Conservation (phyloP, 306 rosid species). For the Cucurbita pepo region DNA sequence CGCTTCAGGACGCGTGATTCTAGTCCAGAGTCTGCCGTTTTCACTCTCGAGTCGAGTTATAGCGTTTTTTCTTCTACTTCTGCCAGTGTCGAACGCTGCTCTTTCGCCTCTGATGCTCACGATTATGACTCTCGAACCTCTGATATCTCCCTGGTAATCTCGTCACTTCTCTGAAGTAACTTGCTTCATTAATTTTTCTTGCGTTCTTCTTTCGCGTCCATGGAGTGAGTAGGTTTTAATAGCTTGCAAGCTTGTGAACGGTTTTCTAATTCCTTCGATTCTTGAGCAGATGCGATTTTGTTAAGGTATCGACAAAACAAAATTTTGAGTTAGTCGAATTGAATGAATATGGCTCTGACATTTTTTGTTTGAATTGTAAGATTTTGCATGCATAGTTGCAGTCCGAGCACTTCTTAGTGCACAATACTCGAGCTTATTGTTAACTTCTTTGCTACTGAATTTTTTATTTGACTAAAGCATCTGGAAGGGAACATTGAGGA, state of each 20-base stretch:
- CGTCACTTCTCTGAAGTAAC: not conserved
- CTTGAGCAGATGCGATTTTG: not conserved
- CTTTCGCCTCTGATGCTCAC: slow-evolving; percentile 72
- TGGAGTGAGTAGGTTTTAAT: not conserved
- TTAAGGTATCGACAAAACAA: not conserved
- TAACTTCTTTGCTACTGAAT: not conserved
- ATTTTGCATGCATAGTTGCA: not conserved
- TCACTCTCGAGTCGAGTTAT: slow-evolving; percentile 74
- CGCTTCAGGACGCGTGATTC: slow-evolving; percentile 40
- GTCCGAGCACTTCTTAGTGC: not conserved
- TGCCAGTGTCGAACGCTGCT: slow-evolving; percentile 83
- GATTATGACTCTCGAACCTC: slow-evolving; percentile 64
- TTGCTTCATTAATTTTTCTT: not conserved
- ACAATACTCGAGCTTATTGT: not conserved
- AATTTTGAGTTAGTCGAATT: too few relatives aligned
- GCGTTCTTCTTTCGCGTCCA: not conserved
- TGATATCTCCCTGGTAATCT: slow-evolving; percentile 52
- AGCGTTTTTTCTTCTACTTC: slow-evolving; percentile 85
- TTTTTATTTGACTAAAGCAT: slow-evolving; percentile 37
- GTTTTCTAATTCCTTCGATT: not conserved
- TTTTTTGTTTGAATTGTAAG: not conserved
- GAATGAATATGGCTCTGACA: too few relatives aligned
- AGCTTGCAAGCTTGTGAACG: not conserved
- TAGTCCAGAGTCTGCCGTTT: slow-evolving; percentile 83
- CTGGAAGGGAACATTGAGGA: slow-evolving; percentile 38